phyloP scores from a whole-genome alignment of 257 asterid genomes.

The Gentiana straminea region DNA sequence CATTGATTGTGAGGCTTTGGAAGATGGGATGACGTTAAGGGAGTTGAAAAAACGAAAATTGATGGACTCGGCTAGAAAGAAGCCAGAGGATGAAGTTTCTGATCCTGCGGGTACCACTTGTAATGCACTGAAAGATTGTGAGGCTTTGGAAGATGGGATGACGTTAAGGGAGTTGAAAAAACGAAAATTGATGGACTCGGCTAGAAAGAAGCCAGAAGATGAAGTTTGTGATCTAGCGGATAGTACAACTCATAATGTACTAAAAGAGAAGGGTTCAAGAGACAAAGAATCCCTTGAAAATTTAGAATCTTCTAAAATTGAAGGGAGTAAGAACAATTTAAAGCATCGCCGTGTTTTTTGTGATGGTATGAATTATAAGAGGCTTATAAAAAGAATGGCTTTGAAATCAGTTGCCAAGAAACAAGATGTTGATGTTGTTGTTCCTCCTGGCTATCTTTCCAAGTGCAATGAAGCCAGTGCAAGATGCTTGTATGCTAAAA shows the following conservation, averaged over 20 bases:
- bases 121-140: not conserved
- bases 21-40: not conserved
- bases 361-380: not conserved
- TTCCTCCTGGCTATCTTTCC: slow-evolving; percentile 3
- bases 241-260: not conserved
- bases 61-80: not conserved
- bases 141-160: not conserved
- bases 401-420: not conserved
- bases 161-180: not conserved
- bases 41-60: not conserved
- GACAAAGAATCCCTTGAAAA: too few relatives aligned
- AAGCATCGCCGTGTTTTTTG: not conserved
- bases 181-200: not conserved
- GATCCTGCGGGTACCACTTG: not conserved
- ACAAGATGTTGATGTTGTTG: too few relatives aligned
- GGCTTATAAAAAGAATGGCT: not conserved
- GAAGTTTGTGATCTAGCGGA: not conserved
- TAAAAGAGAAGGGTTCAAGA: not conserved
- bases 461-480: too few relatives aligned
- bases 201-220: not conserved
- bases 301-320: too few relatives aligned
- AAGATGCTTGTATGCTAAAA: too few relatives aligned
- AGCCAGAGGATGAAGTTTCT: not conserved
- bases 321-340: too few relatives aligned
- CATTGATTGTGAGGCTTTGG: not conserved